A percentile compares a stretch with the other conserved stretches of the same genome.
Conservation (phyloP, 495 filamentous ascomycete species). For the Aspergillus ostianus region DNA sequence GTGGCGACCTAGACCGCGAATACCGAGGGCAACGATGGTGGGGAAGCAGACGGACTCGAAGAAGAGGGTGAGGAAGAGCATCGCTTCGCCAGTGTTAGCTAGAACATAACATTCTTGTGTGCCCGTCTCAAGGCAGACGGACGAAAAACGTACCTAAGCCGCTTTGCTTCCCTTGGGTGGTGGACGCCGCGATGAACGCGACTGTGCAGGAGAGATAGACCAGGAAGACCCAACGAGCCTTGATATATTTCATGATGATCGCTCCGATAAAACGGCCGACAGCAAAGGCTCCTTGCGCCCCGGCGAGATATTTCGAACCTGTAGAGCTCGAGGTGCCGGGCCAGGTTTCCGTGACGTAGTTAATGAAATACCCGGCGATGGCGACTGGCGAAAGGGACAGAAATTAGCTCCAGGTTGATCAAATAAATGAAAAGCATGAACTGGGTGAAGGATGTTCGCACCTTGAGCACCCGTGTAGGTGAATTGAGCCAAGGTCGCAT, state of each 20-base stretch:
- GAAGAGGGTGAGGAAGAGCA: slow-evolving; percentile 57
- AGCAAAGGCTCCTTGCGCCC: slow-evolving; percentile 56
- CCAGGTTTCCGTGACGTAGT: slow-evolving; percentile 48
- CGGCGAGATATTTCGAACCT: slow-evolving; percentile 54
- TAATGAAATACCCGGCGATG: slow-evolving; percentile 66
- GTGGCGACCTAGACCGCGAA: slow-evolving; percentile 57
- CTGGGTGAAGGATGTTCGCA: slow-evolving; percentile 1
- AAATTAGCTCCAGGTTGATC: neutral
- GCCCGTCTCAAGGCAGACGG: neutral
- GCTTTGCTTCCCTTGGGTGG: slow-evolving; percentile 34
- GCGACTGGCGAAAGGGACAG: slow-evolving; percentile 42
- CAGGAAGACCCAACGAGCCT: slow-evolving; percentile 52
- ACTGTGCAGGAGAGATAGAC: slow-evolving; percentile 39
- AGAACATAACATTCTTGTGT: neutral
- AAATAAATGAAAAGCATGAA: neutral
- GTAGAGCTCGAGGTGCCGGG: slow-evolving; percentile 34
- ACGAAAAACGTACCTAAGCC: slow-evolving; percentile 40
- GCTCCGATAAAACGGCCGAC: slow-evolving; percentile 53
- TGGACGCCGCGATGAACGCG: slow-evolving; percentile 38
- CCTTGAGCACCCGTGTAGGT: slow-evolving; percentile 70
- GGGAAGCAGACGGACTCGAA: slow-evolving; percentile 64
- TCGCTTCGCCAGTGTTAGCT: slow-evolving; percentile 19
- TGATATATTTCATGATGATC: slow-evolving; percentile 50
- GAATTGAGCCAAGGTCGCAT: slow-evolving; percentile 69
- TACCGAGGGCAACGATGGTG: slow-evolving; percentile 61